Conservation (phyloP, 2,329 filamentous ascomycete species). For the Pseudogymnoascus sp. region DNA sequence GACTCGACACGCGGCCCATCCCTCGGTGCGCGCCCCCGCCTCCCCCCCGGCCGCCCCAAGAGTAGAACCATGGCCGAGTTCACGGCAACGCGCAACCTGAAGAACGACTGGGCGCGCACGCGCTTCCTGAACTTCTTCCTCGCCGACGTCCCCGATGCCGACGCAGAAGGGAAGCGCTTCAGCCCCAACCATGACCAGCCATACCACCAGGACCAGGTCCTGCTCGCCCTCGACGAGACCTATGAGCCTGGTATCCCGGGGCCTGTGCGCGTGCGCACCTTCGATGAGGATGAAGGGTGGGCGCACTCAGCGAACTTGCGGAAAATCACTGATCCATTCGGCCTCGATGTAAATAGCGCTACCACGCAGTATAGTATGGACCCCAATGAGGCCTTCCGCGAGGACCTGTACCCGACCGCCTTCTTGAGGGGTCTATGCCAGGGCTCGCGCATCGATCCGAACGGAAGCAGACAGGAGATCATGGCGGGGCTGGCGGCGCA, state of each 20-base stretch:
- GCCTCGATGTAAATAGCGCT: background rate
- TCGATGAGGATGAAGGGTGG: conserved; percentile 2
- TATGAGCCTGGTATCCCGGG: background rate
- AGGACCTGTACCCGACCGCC: background rate
- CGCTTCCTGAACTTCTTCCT: background rate
- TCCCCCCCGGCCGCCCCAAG: background rate
- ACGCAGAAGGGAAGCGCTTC: background rate
- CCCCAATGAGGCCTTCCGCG: background rate
- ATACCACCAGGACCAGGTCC: background rate
- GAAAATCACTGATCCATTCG: background rate
- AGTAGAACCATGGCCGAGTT: background rate
- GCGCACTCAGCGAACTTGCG: background rate
- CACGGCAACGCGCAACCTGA: background rate
- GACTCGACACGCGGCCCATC: background rate
- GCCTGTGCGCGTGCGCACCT: background rate
- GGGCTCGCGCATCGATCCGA: background rate
- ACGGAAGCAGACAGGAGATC: background rate
- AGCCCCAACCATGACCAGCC: background rate
- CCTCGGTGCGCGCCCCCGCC: background rate
- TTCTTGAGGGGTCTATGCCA: background rate
- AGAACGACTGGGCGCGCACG: background rate
- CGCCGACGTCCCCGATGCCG: background rate
- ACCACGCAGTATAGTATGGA: conserved; percentile 6
- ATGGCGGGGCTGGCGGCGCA: background rate
- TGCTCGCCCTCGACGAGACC: background rate